Evolutionary conservation across 2,329 filamentous ascomycete species (phyloP).

Genomic region (Colletotrichum simmondsii): DNA sequence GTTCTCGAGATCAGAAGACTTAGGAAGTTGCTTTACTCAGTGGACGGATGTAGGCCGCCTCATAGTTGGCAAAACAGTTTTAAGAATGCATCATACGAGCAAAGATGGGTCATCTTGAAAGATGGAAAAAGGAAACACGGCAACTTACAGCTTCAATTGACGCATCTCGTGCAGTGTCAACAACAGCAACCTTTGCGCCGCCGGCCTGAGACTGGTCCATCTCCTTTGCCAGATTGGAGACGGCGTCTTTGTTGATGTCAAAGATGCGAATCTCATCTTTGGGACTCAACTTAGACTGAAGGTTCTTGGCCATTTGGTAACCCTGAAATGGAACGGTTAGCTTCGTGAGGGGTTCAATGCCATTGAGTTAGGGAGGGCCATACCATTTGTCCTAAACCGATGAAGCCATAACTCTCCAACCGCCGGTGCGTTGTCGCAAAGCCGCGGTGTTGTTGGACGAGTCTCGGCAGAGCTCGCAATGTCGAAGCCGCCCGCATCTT

Average conservation of each 20-base stretch:
- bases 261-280: slow-evolving; percentile 64
- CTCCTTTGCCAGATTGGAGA: slow-evolving; percentile 58
- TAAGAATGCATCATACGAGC: background rate
- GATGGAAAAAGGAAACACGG: background rate
- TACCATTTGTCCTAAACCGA: slow-evolving; percentile 72
- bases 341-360: background rate
- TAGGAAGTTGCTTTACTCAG: background rate
- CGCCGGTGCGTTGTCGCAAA: slow-evolving; percentile 61
- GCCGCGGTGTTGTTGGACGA: slow-evolving; percentile 55
- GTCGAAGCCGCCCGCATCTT: slow-evolving; percentile 11
- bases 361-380: slow-evolving; percentile 30
- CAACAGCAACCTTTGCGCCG: slow-evolving; percentile 60
- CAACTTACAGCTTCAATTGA: slow-evolving; percentile 64
- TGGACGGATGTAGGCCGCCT: background rate
- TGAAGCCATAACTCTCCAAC: slow-evolving; percentile 67
- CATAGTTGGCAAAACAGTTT: slow-evolving; percentile 13
- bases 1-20: background rate
- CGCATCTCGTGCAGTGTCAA: slow-evolving; percentile 58
- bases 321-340: slow-evolving; percentile 51
- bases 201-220: slow-evolving; percentile 52
- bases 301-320: slow-evolving; percentile 72
- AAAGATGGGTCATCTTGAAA: slow-evolving; percentile 31
- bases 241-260: slow-evolving; percentile 65
- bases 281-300: slow-evolving; percentile 65
- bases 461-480: slow-evolving; percentile 39